Conservation (phyloP, 2,329 filamentous ascomycete genomes). For the Balansia obtecta region DNA sequence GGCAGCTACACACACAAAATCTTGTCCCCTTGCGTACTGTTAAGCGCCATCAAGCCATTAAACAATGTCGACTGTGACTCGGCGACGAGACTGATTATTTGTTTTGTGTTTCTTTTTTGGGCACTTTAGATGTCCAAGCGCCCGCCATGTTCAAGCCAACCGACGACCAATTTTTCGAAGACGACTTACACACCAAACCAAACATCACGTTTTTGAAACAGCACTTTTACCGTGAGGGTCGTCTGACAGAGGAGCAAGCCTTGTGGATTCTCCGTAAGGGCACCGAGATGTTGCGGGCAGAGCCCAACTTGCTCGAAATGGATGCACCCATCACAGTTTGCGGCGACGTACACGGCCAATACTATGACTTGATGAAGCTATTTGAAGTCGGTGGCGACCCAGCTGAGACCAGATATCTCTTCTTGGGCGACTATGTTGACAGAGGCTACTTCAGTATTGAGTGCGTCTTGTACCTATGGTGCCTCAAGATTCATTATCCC, state of each 20-base stretch:
- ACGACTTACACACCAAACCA: constrained; percentile 75
- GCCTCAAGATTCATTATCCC: constrained; percentile 97
- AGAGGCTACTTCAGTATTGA: constrained; percentile 98
- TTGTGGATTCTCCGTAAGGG: constrained; percentile 88
- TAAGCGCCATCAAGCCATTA: background rate
- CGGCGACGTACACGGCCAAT: constrained; percentile 96
- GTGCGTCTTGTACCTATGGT: constrained; percentile 96
- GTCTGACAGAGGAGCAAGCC: constrained; percentile 92
- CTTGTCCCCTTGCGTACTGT: background rate
- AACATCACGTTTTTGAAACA: constrained; percentile 92
- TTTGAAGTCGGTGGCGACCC: constrained; percentile 98
- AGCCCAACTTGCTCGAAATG: constrained; percentile 97
- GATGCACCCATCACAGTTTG: constrained; percentile 98
- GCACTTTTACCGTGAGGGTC: constrained; percentile 95
- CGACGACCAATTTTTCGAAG: constrained; percentile 88
- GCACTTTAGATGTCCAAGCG: constrained; percentile 78
- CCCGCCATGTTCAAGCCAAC: constrained; percentile 87
- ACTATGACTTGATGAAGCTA: constrained; percentile 98
- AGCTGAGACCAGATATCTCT: constrained; percentile 90
- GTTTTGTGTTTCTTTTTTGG: background rate
- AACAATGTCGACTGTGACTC: background rate
- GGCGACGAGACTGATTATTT: constrained; percentile 7
- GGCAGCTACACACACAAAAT: background rate
- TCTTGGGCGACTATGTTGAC: constrained; percentile 96
- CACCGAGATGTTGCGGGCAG: constrained; percentile 73